phyloP scores from a whole-genome alignment of 2,329 filamentous ascomycete genomes.

The Thielaviopsis ethacetica region DNA sequence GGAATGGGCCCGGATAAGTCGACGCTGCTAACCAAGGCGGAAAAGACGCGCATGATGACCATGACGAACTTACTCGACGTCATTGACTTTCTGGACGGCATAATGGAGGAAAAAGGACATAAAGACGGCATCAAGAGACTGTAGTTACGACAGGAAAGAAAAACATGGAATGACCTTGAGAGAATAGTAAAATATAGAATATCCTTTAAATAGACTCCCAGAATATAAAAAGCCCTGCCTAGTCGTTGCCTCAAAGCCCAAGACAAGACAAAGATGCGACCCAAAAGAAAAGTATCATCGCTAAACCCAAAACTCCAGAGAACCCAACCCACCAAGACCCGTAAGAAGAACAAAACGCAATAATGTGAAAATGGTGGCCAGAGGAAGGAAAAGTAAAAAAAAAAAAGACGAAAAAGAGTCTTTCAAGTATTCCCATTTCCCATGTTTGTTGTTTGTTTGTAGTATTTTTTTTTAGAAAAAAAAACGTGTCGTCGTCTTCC shows the following conservation, averaged over 20 bases:
- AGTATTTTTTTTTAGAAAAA: background rate
- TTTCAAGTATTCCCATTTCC: too few species aligned
- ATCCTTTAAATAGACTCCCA: background rate
- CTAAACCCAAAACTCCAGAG: background rate
- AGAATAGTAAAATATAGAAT: background rate
- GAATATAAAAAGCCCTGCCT: background rate
- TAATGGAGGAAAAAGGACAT: conserved; percentile 20
- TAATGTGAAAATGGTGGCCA: background rate
- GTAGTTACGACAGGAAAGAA: background rate
- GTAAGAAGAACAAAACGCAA: background rate
- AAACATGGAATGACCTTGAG: background rate
- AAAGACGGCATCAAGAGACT: background rate
- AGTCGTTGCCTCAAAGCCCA: too few species aligned
- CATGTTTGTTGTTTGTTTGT: too few species aligned
- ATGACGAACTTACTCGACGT: conserved; percentile 39
- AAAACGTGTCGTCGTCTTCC: background rate
- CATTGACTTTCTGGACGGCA: conserved; percentile 42
- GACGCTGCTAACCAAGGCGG: conserved; percentile 36
- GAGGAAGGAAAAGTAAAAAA: background rate
- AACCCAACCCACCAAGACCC: background rate
- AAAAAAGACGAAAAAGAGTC: background rate
- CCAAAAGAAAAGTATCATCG: background rate
- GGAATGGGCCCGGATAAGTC: conserved; percentile 37
- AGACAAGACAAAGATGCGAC: background rate
- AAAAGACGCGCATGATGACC: conserved; percentile 33